These are phyloP conservation scores for Euphorbia tirucalli DNA, from an alignment of 345 rosid species.

Conservation along the genomic window DNA sequence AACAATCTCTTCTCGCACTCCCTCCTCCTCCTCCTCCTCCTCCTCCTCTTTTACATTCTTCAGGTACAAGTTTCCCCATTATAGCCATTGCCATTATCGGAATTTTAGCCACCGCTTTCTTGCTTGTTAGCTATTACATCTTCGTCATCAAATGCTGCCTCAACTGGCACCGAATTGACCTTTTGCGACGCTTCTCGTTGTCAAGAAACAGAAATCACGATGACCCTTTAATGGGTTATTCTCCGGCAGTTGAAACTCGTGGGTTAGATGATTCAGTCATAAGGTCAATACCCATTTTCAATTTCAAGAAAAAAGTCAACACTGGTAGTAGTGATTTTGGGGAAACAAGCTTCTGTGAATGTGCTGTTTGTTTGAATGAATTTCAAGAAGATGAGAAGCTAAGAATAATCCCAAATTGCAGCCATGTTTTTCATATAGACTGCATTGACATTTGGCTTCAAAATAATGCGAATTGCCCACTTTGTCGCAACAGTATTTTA, in stretches of 20 bases:
- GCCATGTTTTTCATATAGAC: slow-evolving; percentile 85
- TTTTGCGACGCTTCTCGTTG: slow-evolving; percentile 53
- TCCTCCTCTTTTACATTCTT: slow-evolving; percentile 25
- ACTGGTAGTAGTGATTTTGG: slow-evolving; percentile 37
- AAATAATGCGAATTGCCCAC: slow-evolving; percentile 80
- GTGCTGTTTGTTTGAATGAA: slow-evolving; percentile 82
- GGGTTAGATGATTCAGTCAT: slow-evolving; percentile 83
- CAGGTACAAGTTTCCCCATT: slow-evolving; percentile 65
- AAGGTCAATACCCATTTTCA: slow-evolving; percentile 72
- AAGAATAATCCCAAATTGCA: slow-evolving; percentile 63
- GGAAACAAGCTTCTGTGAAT: slow-evolving; percentile 46
- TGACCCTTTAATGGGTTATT: slow-evolving; percentile 45
- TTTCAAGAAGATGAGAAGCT: slow-evolving; percentile 80
- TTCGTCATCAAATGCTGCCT: slow-evolving; percentile 90
- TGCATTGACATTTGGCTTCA: slow-evolving; percentile 96
- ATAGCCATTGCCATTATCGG: slow-evolving; percentile 75
- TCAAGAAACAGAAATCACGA: slow-evolving; percentile 46
- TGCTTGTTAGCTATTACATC: slow-evolving; percentile 81
- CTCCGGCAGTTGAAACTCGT: slow-evolving; percentile 47
- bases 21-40: slow-evolving; percentile 37
- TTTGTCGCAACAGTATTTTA: slow-evolving; percentile 79
- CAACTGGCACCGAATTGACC: slow-evolving; percentile 69
- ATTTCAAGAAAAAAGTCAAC: slow-evolving; percentile 54
- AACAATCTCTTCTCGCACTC: slow-evolving; percentile 21
- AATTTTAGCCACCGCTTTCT: slow-evolving; percentile 73